Evolutionary conservation across 768 basidiomycete species (phyloP).

Genomic region (Boletellus sp.): DNA sequence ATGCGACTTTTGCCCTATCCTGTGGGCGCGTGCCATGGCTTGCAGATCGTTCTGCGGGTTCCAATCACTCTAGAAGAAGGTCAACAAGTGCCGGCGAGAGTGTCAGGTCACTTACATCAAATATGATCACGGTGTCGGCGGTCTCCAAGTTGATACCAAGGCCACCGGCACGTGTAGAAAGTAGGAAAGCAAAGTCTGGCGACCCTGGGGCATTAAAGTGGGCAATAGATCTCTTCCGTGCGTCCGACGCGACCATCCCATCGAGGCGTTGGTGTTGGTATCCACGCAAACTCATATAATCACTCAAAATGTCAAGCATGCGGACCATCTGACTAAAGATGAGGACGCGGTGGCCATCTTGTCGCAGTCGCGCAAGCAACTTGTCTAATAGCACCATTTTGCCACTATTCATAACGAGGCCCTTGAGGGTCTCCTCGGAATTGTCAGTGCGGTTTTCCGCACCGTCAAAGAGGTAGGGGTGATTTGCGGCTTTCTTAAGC

Average conservation of each 20-base stretch:
- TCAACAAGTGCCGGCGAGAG: slow-evolving; percentile 7
- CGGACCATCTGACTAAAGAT: slow-evolving; percentile 99
- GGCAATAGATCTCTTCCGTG: slow-evolving; percentile 91
- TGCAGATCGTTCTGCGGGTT: slow-evolving; percentile 98
- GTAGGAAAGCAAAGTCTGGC: slow-evolving; percentile 93
- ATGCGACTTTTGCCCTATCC: slow-evolving; percentile 98
- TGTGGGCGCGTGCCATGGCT: slow-evolving; percentile 98
- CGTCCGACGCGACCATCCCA: slow-evolving; percentile 91
- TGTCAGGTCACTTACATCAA: slow-evolving; percentile 65
- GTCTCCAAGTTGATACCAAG: slow-evolving; percentile 99
- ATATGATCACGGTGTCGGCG: slow-evolving; percentile 98
- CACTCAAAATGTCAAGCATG: slow-evolving; percentile 96
- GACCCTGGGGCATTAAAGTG: slow-evolving; percentile 94
- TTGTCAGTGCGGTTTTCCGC: slow-evolving; percentile 67
- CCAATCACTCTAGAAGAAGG: slow-evolving; percentile 76
- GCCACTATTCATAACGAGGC: slow-evolving; percentile 97
- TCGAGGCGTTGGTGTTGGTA: slow-evolving; percentile 94
- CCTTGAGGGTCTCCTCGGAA: slow-evolving; percentile 82
- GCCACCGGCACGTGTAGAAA: slow-evolving; percentile 95
- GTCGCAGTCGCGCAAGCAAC: slow-evolving; percentile 81
- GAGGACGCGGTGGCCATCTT: slow-evolving; percentile 92
- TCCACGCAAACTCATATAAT: slow-evolving; percentile 88
- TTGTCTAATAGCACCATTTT: slow-evolving; percentile 99
- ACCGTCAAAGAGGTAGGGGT: slow-evolving; percentile 96
- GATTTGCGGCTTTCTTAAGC: slow-evolving; percentile 97